Evolutionary conservation across 73 alveolate species (phyloP), one percentile per base, ranked within the genome.

Genomic region (Diophrys sp.): DNA sequence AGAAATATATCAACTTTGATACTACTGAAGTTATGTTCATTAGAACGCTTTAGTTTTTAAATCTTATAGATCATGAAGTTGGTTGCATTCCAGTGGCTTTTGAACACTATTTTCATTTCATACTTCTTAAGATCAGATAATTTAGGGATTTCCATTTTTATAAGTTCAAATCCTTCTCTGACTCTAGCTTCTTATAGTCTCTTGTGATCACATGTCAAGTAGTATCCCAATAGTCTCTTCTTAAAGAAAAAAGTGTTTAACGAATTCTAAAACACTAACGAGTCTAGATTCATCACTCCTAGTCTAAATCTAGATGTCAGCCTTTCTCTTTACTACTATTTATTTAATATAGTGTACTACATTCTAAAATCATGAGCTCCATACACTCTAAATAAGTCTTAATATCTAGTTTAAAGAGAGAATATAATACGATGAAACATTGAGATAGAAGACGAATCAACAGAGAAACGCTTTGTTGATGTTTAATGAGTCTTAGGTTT

Each of bases 141-240:
- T 28, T 68, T 68, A 2, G 54, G 54, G 26, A 68, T 26, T 14
- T 5, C 34, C 5, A 68, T 68, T 24, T 68, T 29, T n/a, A 25
- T 55, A 2, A 68, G 24, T 24, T 68, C 75, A 68, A 68, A 68
- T 18, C 56, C 23, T 28, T 68, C 75, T 24, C 75, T 68, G 2
- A 31, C 54, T 24, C 75, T 68, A 2, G 56, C 75, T 29, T 68
- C 75, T 1, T 24, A 68, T 2, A 68, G 5, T 28, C 75, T 18
- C 75, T 68, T 68, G 55, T 11, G 11, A 68, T 68, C 75, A 25
- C 56, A 2, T 2, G 31, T 23, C 27, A 68, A 5, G 24, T 25
- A 25, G 24, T 68, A 68, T 26, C 56, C 11, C 1, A 55, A 2
- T 14, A 28, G 26, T 29, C 29, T 68, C 54, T 68, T 31, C 24